Evolutionary conservation across 1,139 yeast species (phyloP).

Genomic region (Scheffersomyces insectosa): DNA sequence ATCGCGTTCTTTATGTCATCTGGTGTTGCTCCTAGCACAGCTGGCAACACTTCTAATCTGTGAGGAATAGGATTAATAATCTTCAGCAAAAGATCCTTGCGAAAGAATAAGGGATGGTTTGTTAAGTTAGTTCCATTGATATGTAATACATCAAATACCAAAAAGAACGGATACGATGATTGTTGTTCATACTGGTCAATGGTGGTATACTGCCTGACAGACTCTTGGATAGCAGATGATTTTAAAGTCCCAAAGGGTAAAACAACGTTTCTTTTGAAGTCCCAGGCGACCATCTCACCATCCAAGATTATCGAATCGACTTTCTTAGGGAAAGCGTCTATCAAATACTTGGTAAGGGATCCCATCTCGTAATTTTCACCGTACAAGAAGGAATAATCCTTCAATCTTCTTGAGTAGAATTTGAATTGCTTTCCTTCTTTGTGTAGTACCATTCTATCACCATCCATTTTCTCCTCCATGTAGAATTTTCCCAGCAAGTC

Average conservation of each 20-base stretch:
- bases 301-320: slow-evolving; percentile 64
- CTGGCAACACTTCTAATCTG: slow-evolving; percentile 57
- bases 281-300: slow-evolving; percentile 95
- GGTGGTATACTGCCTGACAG: slow-evolving; percentile 43
- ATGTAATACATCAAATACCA: slow-evolving; percentile 71
- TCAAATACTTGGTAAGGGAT: slow-evolving; percentile 58
- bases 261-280: slow-evolving; percentile 55
- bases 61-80: slow-evolving; percentile 51
- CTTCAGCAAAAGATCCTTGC: slow-evolving; percentile 53
- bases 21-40: slow-evolving; percentile 43
- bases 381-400: slow-evolving; percentile 72
- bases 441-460: slow-evolving; percentile 84
- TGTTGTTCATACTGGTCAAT: slow-evolving; percentile 39
- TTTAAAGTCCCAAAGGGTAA: slow-evolving; percentile 82
- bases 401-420: slow-evolving; percentile 69
- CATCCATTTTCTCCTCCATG: slow-evolving; percentile 92
- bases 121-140: slow-evolving; percentile 66
- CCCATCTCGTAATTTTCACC: slow-evolving; percentile 66
- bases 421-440: slow-evolving; percentile 48
- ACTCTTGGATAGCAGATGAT: slow-evolving; percentile 61
- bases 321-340: slow-evolving; percentile 41
- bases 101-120: slow-evolving; percentile 50
- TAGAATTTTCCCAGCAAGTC: slow-evolving; percentile 46
- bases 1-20: slow-evolving; percentile 59
- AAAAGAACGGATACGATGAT: slow-evolving; percentile 58